Evolutionary conservation across 1,139 yeast genomes (phyloP).

Genomic region (Geotrichum siamense): DNA sequence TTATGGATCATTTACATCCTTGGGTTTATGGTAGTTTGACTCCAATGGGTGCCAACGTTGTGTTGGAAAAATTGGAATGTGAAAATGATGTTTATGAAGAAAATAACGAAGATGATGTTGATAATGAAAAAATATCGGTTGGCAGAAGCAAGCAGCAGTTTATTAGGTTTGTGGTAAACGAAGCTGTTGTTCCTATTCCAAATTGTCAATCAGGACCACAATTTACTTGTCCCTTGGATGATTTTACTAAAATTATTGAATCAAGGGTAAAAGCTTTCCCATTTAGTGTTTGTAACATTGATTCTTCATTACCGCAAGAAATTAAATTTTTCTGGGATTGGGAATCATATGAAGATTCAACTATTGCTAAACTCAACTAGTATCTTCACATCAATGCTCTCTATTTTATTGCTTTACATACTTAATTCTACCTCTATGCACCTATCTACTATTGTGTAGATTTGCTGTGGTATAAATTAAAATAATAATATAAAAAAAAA

Average conservation of each 20-base stretch:
- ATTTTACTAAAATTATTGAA: conserved; percentile 17
- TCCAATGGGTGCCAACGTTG: conserved; percentile 51
- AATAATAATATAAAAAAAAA: too few species aligned
- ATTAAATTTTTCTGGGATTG: conserved; percentile 21
- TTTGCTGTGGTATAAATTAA: too few species aligned
- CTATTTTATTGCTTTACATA: too few species aligned
- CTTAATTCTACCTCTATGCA: too few species aligned
- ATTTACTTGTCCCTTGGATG: conserved; percentile 19
- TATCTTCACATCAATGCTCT: too few species aligned
- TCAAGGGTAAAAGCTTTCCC: conserved; percentile 2
- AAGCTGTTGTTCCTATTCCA: conserved; percentile 49
- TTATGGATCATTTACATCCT: conserved; percentile 26
- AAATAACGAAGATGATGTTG: neutral
- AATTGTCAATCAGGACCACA: conserved; percentile 48
- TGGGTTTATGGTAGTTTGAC: conserved; percentile 44
- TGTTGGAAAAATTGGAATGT: conserved; percentile 45
- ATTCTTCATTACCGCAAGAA: conserved; percentile 17
- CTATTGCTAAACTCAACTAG: too few species aligned
- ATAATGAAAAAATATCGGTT: neutral
- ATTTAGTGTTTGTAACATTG: conserved; percentile 5
- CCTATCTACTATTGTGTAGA: too few species aligned
- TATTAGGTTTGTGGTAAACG: conserved; percentile 48
- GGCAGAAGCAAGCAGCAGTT: conserved; percentile 22
- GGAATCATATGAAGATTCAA: conserved; percentile 8
- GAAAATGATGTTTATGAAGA: conserved; percentile 21